A percentile compares a stretch with the other conserved stretches of the same genome.
Conservation (phyloP, 176 grass and related monocot genomes). For the Musa troglodytarum region DNA sequence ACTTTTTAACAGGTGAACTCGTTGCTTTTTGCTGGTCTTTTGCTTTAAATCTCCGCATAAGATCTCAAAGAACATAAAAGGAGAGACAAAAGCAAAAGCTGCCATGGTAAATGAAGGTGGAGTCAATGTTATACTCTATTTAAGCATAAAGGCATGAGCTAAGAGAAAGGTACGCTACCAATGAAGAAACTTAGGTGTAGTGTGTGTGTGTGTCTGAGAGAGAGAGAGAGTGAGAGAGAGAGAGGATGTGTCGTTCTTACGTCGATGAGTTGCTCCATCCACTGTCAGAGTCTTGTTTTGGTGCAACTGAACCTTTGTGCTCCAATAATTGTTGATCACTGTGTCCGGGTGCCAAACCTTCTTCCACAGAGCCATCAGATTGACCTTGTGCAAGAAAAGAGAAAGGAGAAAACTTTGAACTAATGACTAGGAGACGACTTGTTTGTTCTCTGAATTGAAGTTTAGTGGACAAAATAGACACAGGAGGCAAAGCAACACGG, state of each 20-base stretch:
- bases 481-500: conserved; percentile 11
- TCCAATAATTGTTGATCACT: conserved; percentile 1
- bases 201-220: not conserved
- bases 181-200: not conserved
- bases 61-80: conserved; percentile 17
- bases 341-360: conserved; percentile 1
- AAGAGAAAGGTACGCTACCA: not conserved
- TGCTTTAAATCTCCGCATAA: conserved; percentile 11
- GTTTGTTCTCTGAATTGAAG: not conserved
- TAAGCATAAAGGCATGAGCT: not conserved
- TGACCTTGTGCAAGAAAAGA: conserved; percentile 1
- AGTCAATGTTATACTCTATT: not conserved
- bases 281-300: not conserved
- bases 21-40: not conserved
- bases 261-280: conserved; percentile 11
- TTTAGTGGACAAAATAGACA: not conserved
- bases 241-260: not conserved
- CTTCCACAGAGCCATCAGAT: conserved; percentile 19
- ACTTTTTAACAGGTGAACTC: conserved; percentile 10
- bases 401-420: not conserved
- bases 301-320: not conserved
- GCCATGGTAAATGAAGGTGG: conserved; percentile 3
- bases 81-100: conserved; percentile 14
- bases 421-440: not conserved
- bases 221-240: not conserved